Percentiles rank a stretch among this genome's conserved stretches.
Conservation (phyloP, 108 stramenopile genomes). For the Pseudonitzschia delicatissima region DNA sequence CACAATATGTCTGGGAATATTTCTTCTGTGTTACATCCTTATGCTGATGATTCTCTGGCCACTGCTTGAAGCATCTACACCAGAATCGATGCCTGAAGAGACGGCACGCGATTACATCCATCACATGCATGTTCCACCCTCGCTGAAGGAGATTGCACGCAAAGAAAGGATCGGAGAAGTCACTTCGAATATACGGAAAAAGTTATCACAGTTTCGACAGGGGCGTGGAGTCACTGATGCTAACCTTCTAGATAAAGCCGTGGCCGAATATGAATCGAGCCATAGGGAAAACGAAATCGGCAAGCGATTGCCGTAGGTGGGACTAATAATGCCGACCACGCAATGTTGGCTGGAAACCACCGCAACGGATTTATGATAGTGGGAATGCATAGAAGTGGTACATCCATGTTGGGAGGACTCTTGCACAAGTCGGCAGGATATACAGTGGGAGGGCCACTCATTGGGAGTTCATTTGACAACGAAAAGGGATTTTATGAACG, state of each 20-base stretch:
- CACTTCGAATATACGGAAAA: conserved; percentile 25
- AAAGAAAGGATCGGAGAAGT: conserved; percentile 31
- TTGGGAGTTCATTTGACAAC: conserved; percentile 68
- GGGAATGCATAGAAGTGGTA: conserved; percentile 90
- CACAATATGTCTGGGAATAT: conserved; percentile 39
- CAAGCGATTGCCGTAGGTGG: neutral
- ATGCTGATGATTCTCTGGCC: conserved; percentile 38
- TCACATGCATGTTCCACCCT: conserved; percentile 28
- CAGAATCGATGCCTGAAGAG: conserved; percentile 8
- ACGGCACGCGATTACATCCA: conserved; percentile 19
- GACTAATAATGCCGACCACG: neutral
- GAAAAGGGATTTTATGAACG: conserved; percentile 90
- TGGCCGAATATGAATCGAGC: conserved; percentile 31
- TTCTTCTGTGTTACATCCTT: conserved; percentile 40
- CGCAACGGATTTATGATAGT: conserved; percentile 69
- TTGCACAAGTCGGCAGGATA: conserved; percentile 68
- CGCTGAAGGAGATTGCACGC: conserved; percentile 17
- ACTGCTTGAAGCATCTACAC: conserved; percentile 23
- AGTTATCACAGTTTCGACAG: conserved; percentile 29
- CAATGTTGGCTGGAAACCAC: conserved; percentile 7
- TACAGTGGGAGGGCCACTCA: conserved; percentile 56
- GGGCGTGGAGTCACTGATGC: conserved; percentile 38
- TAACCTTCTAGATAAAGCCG: conserved; percentile 36
- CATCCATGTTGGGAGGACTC: conserved; percentile 75
- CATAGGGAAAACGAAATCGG: neutral